Base-by-base conservation (phyloP, 2,329 filamentous ascomycete genomes). In the Alternaria conjuncta region DNA sequence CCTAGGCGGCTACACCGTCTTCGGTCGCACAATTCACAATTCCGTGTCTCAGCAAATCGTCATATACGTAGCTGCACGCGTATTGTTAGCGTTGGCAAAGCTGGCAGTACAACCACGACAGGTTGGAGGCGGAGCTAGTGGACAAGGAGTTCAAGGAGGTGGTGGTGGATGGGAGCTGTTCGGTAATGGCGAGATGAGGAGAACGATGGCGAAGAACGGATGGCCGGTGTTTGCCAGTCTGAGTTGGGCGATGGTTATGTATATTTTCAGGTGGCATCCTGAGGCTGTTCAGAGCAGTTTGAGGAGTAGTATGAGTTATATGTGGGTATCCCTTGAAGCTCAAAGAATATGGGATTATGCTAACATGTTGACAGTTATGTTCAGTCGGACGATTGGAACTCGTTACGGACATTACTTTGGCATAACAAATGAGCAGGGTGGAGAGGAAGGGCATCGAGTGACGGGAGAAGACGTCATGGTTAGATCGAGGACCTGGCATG, bases 1-100 rank as follows among this genome's bases (percentile, higher is more conserved):
- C 8, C 78, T 97, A 50, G 96, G 96, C 75, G 96, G 96, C 57
- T 99, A 98, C 85, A 82, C 93, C 65, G 93, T 98, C 67, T 99
- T 99, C 79, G 96, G 95, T 53, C 90, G 92, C 64, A 90, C 90
- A 41, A 85, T 85, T 78, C 89, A 93, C 75, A 92, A 90, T 65
- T 91, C 89, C 68, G 91, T 97, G 66, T 97, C 90, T 82, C 93
- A 97, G 84, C 95, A 99, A 85, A 99, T 99, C 78, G 94, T 97
- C 80, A 92, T 98, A 74, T 99, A 99, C 84, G 92, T 99, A 67
- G 97, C 97, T 78, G 96, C 96, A 51, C 90, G 96, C 69, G 96
- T 97, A 15, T 86, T 91, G 64, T 87, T 99, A 32, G 93, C 92
- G 9, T 83, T 96, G 23, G 96, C 94, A 30, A 93, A 93, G 75